Evolutionary conservation across 192 early-diverging fungal species (phyloP).

Genomic region (Gonapodya sp.): DNA sequence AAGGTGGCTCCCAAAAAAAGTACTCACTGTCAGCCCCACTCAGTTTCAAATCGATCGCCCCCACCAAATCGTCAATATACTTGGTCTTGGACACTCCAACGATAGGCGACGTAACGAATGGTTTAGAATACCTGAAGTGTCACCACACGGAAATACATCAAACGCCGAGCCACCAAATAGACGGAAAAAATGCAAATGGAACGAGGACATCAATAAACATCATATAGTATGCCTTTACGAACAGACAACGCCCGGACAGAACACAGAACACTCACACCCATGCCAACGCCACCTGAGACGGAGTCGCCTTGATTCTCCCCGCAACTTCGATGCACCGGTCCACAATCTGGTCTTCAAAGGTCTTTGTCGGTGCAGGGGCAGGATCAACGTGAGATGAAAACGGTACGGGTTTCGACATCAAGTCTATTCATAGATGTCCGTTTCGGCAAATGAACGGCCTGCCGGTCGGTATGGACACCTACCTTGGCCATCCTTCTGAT

Average conservation of each 20-base stretch:
- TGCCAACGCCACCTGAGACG: conserved; percentile 37
- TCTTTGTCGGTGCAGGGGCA: too few species aligned
- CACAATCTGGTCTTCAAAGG: conserved; percentile 21
- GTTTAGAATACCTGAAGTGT: conserved; percentile 11
- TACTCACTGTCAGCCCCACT: conserved; percentile 14
- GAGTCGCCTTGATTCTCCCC: conserved; percentile 23
- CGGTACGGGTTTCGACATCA: too few species aligned
- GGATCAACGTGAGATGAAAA: too few species aligned
- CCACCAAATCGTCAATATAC: conserved; percentile 18
- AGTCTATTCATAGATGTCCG: background rate
- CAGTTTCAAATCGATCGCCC: conserved; percentile 16
- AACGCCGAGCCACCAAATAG: too few species aligned
- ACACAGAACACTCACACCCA: conserved; percentile 17
- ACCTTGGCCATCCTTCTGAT: background rate
- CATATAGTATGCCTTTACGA: background rate
- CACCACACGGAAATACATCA: too few species aligned
- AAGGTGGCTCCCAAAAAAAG: too few species aligned
- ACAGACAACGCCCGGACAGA: background rate
- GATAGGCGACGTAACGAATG: conserved; percentile 20
- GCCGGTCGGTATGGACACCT: too few species aligned
- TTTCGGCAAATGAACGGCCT: background rate
- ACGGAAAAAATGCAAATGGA: too few species aligned
- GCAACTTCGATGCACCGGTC: conserved; percentile 32
- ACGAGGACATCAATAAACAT: too few species aligned
- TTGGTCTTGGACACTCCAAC: conserved; percentile 18